These are phyloP conservation scores for Baudoinia panamericana DNA, from an alignment of 495 filamentous ascomycete genomes.

Conservation along the genomic window DNA sequence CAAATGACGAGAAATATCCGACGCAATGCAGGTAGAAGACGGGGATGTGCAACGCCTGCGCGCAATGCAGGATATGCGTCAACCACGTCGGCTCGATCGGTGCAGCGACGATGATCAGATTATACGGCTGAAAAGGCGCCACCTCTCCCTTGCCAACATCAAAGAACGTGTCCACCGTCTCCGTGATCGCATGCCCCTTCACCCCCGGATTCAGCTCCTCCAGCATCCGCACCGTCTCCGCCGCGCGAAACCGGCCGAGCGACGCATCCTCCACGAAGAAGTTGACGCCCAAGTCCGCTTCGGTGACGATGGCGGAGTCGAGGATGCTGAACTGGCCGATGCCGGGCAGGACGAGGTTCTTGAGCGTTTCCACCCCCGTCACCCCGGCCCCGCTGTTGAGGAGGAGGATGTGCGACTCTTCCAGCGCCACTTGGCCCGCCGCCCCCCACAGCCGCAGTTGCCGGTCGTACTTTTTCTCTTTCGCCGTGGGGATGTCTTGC, in stretches of 20 bases:
- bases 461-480: constrained; percentile 61
- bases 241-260: constrained; percentile 67
- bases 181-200: constrained; percentile 46
- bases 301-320: constrained; percentile 61
- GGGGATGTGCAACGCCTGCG: constrained; percentile 51
- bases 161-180: constrained; percentile 32
- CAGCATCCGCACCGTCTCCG: constrained; percentile 60
- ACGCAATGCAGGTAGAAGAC: constrained; percentile 73
- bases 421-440: constrained; percentile 76
- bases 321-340: constrained; percentile 91
- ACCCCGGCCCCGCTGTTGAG: constrained; percentile 73
- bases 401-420: constrained; percentile 76
- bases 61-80: constrained; percentile 42
- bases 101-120: constrained; percentile 60
- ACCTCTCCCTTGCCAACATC: constrained; percentile 29
- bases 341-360: constrained; percentile 88
- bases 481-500: constrained; percentile 28
- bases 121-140: constrained; percentile 49
- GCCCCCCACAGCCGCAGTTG: constrained; percentile 94
- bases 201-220: constrained; percentile 95
- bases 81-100: constrained; percentile 48
- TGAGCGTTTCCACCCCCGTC: constrained; percentile 82
- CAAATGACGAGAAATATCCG: constrained; percentile 80
- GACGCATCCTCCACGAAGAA: constrained; percentile 82
- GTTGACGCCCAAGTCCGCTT: constrained; percentile 83